Evolutionary conservation across 2,329 filamentous ascomycete species (phyloP).

Genomic region (Arthrobotrys entomopaga): DNA sequence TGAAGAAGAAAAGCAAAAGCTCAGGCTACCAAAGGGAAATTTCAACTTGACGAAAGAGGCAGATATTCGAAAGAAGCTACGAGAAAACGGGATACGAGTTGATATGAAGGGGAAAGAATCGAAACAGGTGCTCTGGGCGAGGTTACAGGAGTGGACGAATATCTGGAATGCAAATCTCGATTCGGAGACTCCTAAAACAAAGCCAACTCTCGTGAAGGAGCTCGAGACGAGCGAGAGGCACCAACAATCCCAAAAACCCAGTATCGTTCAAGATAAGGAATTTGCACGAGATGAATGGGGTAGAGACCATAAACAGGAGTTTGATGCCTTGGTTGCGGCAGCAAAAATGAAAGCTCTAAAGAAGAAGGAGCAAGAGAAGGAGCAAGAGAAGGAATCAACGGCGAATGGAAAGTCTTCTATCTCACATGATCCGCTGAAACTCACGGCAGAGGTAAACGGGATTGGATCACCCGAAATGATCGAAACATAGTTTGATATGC

Average conservation of each 20-base stretch:
- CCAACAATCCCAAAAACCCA: slow-evolving; percentile 66
- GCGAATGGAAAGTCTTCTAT: not conserved
- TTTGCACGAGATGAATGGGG: slow-evolving; percentile 85
- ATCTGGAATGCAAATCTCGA: slow-evolving; percentile 98
- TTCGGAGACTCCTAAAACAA: slow-evolving; percentile 75
- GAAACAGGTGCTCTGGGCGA: slow-evolving; percentile 73
- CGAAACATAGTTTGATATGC: slow-evolving; percentile 14
- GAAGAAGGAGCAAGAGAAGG: slow-evolving; percentile 25
- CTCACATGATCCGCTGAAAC: not conserved
- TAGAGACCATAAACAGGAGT: slow-evolving; percentile 75
- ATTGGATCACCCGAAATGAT: slow-evolving; percentile 35
- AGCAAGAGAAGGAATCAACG: slow-evolving; percentile 26
- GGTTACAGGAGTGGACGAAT: slow-evolving; percentile 93
- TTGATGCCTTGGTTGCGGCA: slow-evolving; percentile 80
- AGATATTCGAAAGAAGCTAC: slow-evolving; percentile 80
- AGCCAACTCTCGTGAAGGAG: slow-evolving; percentile 78
- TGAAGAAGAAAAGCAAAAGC: slow-evolving; percentile 60
- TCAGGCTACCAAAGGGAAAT: slow-evolving; percentile 74
- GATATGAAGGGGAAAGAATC: slow-evolving; percentile 73
- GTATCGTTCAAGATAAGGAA: slow-evolving; percentile 79
- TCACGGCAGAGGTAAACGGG: slow-evolving; percentile 30
- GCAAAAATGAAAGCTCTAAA: slow-evolving; percentile 68
- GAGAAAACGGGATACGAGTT: slow-evolving; percentile 75
- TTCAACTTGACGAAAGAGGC: slow-evolving; percentile 87
- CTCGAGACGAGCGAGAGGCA: slow-evolving; percentile 87